Evolutionary conservation across 2,329 filamentous ascomycete genomes (phyloP).

Genomic region (Aureobasidium sp.): DNA sequence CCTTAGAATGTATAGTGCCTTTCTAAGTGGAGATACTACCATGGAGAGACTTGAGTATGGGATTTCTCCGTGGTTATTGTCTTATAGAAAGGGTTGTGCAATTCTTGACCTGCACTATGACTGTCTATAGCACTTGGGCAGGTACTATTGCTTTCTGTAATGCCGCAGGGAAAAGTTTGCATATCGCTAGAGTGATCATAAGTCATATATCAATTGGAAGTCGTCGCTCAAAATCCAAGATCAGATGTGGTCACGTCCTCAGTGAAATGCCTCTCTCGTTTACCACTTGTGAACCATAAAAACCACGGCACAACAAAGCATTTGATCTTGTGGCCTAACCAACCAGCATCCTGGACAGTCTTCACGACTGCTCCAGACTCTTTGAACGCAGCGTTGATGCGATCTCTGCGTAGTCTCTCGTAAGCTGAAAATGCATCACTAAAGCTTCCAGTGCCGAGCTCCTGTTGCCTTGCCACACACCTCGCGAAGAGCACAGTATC

Average conservation of each 20-base stretch:
- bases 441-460: slow-evolving; percentile 31
- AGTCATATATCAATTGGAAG: background rate
- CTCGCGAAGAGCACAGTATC: slow-evolving; percentile 43
- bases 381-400: slow-evolving; percentile 39
- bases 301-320: slow-evolving; percentile 40
- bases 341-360: slow-evolving; percentile 38
- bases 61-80: no score
- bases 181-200: background rate
- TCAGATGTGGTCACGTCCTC: slow-evolving; percentile 38
- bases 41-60: no score
- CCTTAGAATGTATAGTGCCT: no score
- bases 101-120: no score
- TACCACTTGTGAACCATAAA: slow-evolving; percentile 36
- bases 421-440: slow-evolving; percentile 41
- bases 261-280: slow-evolving; percentile 37
- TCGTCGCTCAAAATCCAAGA: slow-evolving; percentile 22
- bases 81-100: no score
- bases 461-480: slow-evolving; percentile 36
- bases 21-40: no score
- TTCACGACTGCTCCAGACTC: slow-evolving; percentile 39
- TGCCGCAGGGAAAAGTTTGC: no score
- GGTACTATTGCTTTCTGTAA: no score
- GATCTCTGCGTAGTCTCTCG: slow-evolving; percentile 36
- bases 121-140: no score
- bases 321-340: slow-evolving; percentile 38